Base-by-base conservation (phyloP, 345 rosid species). In the Mangifera indica region DNA sequence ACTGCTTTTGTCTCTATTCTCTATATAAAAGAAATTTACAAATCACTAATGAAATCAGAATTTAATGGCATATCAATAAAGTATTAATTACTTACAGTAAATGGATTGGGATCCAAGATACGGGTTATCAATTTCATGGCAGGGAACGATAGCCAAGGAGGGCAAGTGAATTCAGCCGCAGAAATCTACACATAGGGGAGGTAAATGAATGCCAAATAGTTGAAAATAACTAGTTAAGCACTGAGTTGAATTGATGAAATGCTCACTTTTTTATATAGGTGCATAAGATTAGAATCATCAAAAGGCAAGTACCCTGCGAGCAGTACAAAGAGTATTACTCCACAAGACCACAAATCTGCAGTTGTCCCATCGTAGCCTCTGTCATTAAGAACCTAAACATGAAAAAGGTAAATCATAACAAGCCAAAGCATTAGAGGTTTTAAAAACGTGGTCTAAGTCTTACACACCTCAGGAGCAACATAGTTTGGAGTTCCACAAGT, bases 251-350 rank as follows among this genome's bases (percentile, higher is more conserved):
- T 61, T 68, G 53, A 53, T 53, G 20, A 80, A 78, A 83, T 77
- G 84, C 98, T 88, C 88, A 95, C 99, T 83, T 89, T 95, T 69
- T 88, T 92, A 78, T 95, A 95, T 65, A 95, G 97, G 87, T 83
- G 89, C 84, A 95, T 84, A 59, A 95, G 88, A 95, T 91, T 95
- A 84, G 96, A 74, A 85, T 95, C 99, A 81, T 95, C 99, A 17
- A 95, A 95, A 85, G 99, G 99, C 87, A 95, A 95, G 86, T 95
- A 92, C 75, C 99, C 98, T 69, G 98, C 98, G 70, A 95, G 96
- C 86, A 95, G 76, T 45, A 95, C 96, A 87, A 89, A 95, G 73
- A 95, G 98, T 75, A 95, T 85, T 68, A 95, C 99, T 72, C 98
- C 99, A 68, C 99, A 92, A 40, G 99, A 95, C 98, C 99, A 95